phyloP scores from a whole-genome alignment of 2,329 filamentous ascomycete species.

The Epichloe glyceriae region DNA sequence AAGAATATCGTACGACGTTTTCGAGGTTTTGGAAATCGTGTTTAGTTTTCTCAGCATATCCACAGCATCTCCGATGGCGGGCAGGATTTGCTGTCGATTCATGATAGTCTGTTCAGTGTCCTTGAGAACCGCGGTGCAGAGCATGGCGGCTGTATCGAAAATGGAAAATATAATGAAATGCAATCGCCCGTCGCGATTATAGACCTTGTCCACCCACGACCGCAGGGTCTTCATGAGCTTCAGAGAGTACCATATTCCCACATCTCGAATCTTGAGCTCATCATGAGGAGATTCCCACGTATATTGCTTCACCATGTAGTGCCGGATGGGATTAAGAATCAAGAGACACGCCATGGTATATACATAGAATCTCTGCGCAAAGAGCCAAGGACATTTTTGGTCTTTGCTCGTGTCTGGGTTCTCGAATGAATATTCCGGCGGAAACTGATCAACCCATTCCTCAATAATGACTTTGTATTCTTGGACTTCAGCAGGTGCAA shows the following conservation, averaged over 20 bases:
- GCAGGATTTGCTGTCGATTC: constrained; percentile 24
- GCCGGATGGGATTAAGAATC: constrained; percentile 32
- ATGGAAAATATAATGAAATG: constrained; percentile 38
- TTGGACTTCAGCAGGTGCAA: constrained; percentile 14
- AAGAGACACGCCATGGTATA: constrained; percentile 32
- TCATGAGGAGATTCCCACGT: constrained; percentile 14
- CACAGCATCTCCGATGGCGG: constrained; percentile 23
- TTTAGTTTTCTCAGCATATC: constrained; percentile 19
- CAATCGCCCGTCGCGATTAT: constrained; percentile 33
- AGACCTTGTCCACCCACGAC: constrained; percentile 28
- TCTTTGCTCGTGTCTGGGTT: constrained; percentile 29
- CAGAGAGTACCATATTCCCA: constrained; percentile 29
- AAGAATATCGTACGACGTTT: constrained; percentile 22
- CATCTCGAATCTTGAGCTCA: constrained; percentile 23
- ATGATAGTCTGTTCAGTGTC: constrained; percentile 26
- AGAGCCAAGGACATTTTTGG: constrained; percentile 24
- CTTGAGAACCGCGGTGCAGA: constrained; percentile 37
- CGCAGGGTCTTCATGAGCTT: constrained; percentile 27
- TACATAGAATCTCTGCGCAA: constrained; percentile 32
- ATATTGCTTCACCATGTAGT: constrained; percentile 28
- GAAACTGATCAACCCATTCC: constrained; percentile 29
- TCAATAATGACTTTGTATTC: constrained; percentile 20
- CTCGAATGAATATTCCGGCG: constrained; percentile 24
- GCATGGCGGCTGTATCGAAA: constrained; percentile 35
- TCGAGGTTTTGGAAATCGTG: constrained; percentile 20